Percentiles rank a stretch among this genome's conserved stretches.
These are phyloP conservation scores for Cotoneaster glaucophyllus DNA, from an alignment of 306 rosid species.

Conservation along the genomic window DNA sequence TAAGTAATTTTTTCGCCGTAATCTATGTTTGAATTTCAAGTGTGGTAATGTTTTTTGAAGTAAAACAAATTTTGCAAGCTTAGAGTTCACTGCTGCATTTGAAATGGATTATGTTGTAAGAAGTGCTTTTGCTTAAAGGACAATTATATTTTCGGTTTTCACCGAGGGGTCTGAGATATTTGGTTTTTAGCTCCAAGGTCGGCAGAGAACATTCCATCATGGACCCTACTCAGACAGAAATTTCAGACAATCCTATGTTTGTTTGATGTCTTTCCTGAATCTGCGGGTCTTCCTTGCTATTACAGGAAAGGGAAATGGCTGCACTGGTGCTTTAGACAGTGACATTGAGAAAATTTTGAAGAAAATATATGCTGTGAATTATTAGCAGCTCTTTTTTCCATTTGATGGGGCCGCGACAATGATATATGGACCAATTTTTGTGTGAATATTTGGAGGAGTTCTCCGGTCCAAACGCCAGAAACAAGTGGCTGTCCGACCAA, in stretches of 20 bases:
- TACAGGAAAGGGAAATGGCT: slow-evolving; percentile 10
- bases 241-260: neutral
- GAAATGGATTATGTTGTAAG: slow-evolving; percentile 35
- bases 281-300: neutral
- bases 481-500: neutral
- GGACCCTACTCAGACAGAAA: neutral
- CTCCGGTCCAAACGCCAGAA: neutral
- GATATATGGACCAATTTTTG: neutral
- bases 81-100: slow-evolving; percentile 72
- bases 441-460: neutral
- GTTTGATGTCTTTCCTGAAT: neutral
- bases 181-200: neutral
- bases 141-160: neutral
- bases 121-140: slow-evolving; percentile 55
- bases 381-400: neutral
- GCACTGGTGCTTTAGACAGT: neutral
- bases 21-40: neutral
- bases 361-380: slow-evolving; percentile 4
- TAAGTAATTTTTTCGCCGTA: neutral
- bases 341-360: neutral
- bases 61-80: slow-evolving; percentile 23
- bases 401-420: neutral
- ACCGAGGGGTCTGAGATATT: neutral
- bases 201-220: neutral
- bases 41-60: slow-evolving; percentile 20